phyloP scores from a whole-genome alignment of 306 rosid species.

The Rosa lucieae region DNA sequence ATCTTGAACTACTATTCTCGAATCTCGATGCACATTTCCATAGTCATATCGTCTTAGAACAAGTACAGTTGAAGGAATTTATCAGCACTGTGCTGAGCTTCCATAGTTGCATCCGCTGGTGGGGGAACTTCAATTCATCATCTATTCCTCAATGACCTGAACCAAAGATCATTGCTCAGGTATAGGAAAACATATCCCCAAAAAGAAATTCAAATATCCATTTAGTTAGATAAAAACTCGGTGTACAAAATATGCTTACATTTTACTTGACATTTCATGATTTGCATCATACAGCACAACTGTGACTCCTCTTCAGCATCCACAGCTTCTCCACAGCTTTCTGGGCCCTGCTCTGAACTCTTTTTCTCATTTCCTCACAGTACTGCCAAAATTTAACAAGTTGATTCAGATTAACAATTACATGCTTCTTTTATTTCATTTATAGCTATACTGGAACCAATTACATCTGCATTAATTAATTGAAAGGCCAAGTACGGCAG shows the following conservation, averaged over 20 bases:
- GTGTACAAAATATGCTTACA: neutral
- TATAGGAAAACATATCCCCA: neutral
- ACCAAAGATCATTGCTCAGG: neutral
- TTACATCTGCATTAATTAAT: neutral
- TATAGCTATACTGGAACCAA: neutral
- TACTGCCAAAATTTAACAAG: conserved; percentile 33
- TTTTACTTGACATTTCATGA: neutral
- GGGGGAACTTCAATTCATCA: neutral
- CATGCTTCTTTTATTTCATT: neutral
- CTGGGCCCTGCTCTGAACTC: conserved; percentile 53
- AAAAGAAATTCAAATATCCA: neutral
- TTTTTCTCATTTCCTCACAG: conserved; percentile 52
- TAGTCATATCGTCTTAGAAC: neutral
- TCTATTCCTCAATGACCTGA: conserved; percentile 4
- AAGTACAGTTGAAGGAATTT: neutral
- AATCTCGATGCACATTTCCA: neutral
- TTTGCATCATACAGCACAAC: conserved; percentile 51
- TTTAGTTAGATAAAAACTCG: neutral
- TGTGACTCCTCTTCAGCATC: conserved; percentile 55
- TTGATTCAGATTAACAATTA: neutral
- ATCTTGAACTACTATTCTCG: neutral
- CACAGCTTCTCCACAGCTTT: conserved; percentile 59
- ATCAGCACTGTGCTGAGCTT: neutral
- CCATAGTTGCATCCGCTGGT: neutral
- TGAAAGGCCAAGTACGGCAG: neutral